phyloP scores from a whole-genome alignment of 2,329 filamentous ascomycete genomes.

The Alternaria viburni region DNA sequence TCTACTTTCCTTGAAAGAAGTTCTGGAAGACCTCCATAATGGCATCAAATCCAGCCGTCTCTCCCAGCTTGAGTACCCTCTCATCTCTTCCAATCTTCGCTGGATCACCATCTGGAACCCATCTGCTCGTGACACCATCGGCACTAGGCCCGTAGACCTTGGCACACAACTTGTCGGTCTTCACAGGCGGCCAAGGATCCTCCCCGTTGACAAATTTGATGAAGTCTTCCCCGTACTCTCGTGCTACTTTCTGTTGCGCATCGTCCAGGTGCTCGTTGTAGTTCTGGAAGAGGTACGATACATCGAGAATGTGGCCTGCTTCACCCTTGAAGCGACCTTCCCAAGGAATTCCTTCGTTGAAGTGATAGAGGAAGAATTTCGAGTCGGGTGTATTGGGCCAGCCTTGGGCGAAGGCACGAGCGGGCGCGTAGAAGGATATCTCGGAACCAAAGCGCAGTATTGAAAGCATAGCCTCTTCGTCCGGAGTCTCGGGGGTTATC shows the following conservation, averaged over 20 bases:
- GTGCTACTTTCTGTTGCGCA: slow-evolving; percentile 30
- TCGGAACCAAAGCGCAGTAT: slow-evolving; percentile 56
- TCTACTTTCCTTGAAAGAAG: slow-evolving; percentile 32
- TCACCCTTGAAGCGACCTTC: slow-evolving; percentile 42
- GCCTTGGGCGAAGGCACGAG: slow-evolving; percentile 49
- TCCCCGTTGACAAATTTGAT: slow-evolving; percentile 42
- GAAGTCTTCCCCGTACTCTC: slow-evolving; percentile 37
- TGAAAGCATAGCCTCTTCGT: slow-evolving; percentile 51
- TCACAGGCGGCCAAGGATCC: slow-evolving; percentile 41
- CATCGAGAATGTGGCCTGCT: slow-evolving; percentile 44
- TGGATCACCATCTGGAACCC: slow-evolving; percentile 32
- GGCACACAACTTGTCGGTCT: slow-evolving; percentile 26
- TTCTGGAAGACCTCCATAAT: slow-evolving; percentile 32
- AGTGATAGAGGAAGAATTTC: slow-evolving; percentile 44
- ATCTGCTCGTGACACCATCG: slow-evolving; percentile 33
- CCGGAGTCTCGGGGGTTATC: slow-evolving; percentile 43
- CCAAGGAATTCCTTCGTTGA: slow-evolving; percentile 46
- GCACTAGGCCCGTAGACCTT: slow-evolving; percentile 41
- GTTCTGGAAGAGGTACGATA: slow-evolving; percentile 44
- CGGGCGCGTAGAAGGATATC: slow-evolving; percentile 55
- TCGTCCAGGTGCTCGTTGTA: slow-evolving; percentile 37
- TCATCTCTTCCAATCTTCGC: slow-evolving; percentile 35
- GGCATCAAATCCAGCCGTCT: slow-evolving; percentile 32
- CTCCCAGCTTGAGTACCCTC: slow-evolving; percentile 34
- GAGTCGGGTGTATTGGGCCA: slow-evolving; percentile 36